These are phyloP conservation scores for Entophlyctis helioformis DNA, from an alignment of 192 early-diverging fungal species.

Conservation along the genomic window DNA sequence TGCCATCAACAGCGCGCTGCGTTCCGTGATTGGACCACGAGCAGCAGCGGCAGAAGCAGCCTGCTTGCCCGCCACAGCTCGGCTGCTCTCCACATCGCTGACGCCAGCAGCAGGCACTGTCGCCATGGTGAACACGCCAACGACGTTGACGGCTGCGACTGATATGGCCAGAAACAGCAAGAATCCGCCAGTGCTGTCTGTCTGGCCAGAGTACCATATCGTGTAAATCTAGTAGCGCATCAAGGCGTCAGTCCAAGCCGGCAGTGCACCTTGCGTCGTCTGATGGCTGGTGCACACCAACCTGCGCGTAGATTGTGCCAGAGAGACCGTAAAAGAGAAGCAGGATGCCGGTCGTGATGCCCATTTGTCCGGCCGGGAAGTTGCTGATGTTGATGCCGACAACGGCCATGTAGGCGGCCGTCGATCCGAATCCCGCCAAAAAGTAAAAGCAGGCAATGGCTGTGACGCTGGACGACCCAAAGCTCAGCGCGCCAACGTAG, in stretches of 20 bases:
- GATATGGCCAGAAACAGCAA: constrained; percentile 9
- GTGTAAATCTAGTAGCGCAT: too few relatives aligned
- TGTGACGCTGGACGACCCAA: too few relatives aligned
- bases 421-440: constrained; percentile 9
- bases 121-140: constrained; percentile 6
- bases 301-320: constrained; percentile 14
- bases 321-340: constrained; percentile 19
- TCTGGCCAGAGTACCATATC: constrained; percentile 1
- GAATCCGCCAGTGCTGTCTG: constrained; percentile 7
- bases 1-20: too few relatives aligned
- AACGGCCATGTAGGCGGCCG: constrained; percentile 13
- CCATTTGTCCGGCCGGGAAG: constrained; percentile 5
- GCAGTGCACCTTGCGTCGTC: too few relatives aligned
- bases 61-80: too few relatives aligned
- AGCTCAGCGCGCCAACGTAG: too few relatives aligned
- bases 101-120: too few relatives aligned
- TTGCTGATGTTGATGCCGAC: constrained; percentile 15
- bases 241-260: too few relatives aligned
- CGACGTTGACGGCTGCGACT: constrained; percentile 2
- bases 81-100: too few relatives aligned
- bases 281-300: constrained; percentile 1
- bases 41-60: too few relatives aligned
- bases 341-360: constrained; percentile 15
- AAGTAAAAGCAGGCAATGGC: constrained; percentile 15
- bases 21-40: too few relatives aligned